Base-by-base conservation (phyloP, 768 basidiomycete genomes). In the Russula sp. region DNA sequence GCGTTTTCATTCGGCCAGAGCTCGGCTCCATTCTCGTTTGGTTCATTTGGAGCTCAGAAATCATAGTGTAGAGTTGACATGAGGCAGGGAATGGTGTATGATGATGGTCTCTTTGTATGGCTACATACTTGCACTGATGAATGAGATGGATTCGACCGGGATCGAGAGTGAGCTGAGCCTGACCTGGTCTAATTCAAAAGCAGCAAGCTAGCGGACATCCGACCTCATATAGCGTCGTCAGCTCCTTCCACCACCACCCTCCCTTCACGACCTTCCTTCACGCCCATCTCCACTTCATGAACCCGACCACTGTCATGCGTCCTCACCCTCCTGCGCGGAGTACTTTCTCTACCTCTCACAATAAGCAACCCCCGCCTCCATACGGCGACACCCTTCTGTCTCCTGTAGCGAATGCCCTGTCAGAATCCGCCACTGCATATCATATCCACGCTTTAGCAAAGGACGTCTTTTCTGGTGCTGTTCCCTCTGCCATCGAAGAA, bases 371-470 rank as follows among this genome's bases (percentile, higher is more conserved):
- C 14, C 61, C 57, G 18, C 61, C 61, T 16, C 57, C 61, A 14
- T 63, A 63, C 8, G 57, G 61, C 6, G 36, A 54, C 9, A 25
- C 51, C 38, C 32, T 47, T 7, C 7, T 45, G 11, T 54, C 57
- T 36, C 46, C 52, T 42, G 61, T 59, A 35, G 14, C 45, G 35
- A 59, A 36, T 29, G 54, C 9, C 16, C 36, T 54, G 1, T 54
- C 61, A 3, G 61, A 48, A 16, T 65, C 74, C 16, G 72, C 73
- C 5, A 75, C 76, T 20, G 71, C 74, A 22, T 75, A 73, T 52
- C 66, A 67, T 58, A 68, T 76, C 38, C 66, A 62, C 6, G 71
- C 29, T 0, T 36, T 68, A 34, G 41, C 61, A 36, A 59, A 60
- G n/a, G 61, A 62, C 42, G 58, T 69, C 67, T 52, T 69, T 67